Evolutionary conservation across 345 rosid genomes (phyloP).

Genomic region (Camelina laxa): DNA sequence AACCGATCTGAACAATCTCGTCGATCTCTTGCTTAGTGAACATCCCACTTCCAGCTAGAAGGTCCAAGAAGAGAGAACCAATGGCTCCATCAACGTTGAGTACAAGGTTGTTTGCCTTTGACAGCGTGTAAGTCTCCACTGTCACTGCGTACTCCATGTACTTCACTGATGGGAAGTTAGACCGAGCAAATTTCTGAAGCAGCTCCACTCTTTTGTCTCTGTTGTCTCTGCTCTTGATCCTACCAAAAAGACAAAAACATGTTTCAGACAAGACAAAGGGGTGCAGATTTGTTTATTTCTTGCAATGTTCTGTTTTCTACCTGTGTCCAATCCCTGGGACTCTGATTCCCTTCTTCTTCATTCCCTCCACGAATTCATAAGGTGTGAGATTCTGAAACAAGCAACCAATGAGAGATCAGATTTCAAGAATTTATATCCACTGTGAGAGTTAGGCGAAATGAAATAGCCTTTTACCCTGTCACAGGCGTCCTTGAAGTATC

Average conservation of each 20-base stretch:
- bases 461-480: conserved; percentile 63
- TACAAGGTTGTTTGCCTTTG: conserved; percentile 87
- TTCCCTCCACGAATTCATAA: conserved; percentile 89
- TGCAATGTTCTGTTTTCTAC: conserved; percentile 44
- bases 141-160: conserved; percentile 93
- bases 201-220: conserved; percentile 97
- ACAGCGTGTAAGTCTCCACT: conserved; percentile 88
- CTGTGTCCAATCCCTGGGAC: conserved; percentile 99
- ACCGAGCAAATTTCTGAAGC: conserved; percentile 83
- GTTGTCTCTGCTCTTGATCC: conserved; percentile 99
- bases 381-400: conserved; percentile 77
- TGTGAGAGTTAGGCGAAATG: not conserved
- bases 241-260: conserved; percentile 34
- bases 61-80: conserved; percentile 95
- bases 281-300: not conserved
- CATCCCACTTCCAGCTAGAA: conserved; percentile 92
- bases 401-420: conserved; percentile 27
- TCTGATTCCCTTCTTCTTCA: conserved; percentile 99
- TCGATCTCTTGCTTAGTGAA: conserved; percentile 93
- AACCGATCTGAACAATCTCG: conserved; percentile 86
- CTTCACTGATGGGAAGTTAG: conserved; percentile 90
- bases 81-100: conserved; percentile 91
- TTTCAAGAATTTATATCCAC: conserved; percentile 8
- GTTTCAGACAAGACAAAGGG: not conserved
- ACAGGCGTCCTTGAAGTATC: conserved; percentile 96